Base-by-base conservation (phyloP, 2,329 filamentous ascomycete species). In the Biscogniauxia mediterranea region DNA sequence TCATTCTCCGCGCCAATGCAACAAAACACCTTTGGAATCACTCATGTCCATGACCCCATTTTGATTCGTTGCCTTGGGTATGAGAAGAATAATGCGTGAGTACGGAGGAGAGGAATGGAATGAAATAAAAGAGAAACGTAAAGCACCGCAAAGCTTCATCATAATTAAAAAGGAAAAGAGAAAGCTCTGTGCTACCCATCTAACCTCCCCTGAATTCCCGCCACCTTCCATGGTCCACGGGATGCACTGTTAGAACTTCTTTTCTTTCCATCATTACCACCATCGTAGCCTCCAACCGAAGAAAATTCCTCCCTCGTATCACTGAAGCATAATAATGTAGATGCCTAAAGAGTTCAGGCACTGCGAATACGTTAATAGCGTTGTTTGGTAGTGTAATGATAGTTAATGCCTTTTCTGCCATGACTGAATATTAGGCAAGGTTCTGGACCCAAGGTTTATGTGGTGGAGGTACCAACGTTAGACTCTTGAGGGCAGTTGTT, bases 321-420 rank as follows among this genome's bases (percentile, higher is more conserved):
- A n/a, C 38, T n/a, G 15, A 46, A 46, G 17, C 17, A 46, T 46
- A n/a, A 15, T 5, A n/a, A 17, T 46, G 15, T n/a, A 46, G 2
- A n/a, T 46, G 60, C 53, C 56, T 50, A 66, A 32, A 32, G 62
- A 58, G 19, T 55, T 32, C 58, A 61, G 56, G 60, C 60, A 42
- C 38, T 46, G 15, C 15, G 17, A 46, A 46, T 46, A 5, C 6
- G 17, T n/a, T 46, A 17, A 46, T n/a, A 11, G 17, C 6, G 15
- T 46, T 46, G 38, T n/a, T n/a, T 32, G 4, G 38, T 46, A 46
- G 15, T 46, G 17, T 3, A 46, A 46, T 46, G 38, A 46, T 46
- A 46, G 38, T 9, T n/a, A n/a, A 9, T 46, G 38, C 15, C 38
- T 11, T 46, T 46, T 46, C 38, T 46, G 38, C 15, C 38, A 46